Base-by-base conservation (phyloP, 2,329 filamentous ascomycete species). In the Paramyrothecium sp. region DNA sequence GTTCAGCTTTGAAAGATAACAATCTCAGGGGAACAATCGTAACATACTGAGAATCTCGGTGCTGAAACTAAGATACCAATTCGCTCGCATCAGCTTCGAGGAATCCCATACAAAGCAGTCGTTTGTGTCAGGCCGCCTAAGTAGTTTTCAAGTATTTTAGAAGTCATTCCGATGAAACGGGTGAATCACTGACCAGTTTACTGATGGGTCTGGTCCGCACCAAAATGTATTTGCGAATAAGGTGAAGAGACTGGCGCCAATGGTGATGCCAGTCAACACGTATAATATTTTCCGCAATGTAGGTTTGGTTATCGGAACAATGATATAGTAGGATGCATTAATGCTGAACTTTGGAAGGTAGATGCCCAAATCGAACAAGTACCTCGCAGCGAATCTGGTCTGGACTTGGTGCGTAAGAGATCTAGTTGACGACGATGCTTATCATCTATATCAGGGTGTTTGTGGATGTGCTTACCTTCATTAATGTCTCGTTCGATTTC, bases 281-380 rank as follows among this genome's bases (percentile, higher is more conserved):
- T 65, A 60, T 3, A 67, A 56, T 0, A 54, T 53, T 3, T 60
- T 60, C 12, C 64, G 57, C 56, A 67, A 61, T 3, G 46, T 7
- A 2, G 60, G 63, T 16, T 60, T 60, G 3, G 61, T 61, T 2
- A 21, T 53, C 2, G 65, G 65, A 4, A 66, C 55, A 3, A 67
- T 52, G 22, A 53, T 60, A 53, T 60, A 66, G 54, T 65, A 67
- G 17, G 66, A 63, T 21, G 65, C 63, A 21, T 65, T 57, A 49
- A 67, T 58, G 19, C 64, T 65, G 22, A 67, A 52, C 47, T 67
- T 67, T 10, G 63, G 64, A 26, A 67, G 58, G 53, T 65, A 66
- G 20, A 67, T 63, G 23, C 65, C 64, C 2, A 58, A 61, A 33
- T 66, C 62, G 51, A 67, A 67, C 44, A 67, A 62, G 54, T 67